These are phyloP conservation scores for Aspergillus fischeri DNA, from an alignment of 2,329 filamentous ascomycete genomes.

Conservation along the genomic window DNA sequence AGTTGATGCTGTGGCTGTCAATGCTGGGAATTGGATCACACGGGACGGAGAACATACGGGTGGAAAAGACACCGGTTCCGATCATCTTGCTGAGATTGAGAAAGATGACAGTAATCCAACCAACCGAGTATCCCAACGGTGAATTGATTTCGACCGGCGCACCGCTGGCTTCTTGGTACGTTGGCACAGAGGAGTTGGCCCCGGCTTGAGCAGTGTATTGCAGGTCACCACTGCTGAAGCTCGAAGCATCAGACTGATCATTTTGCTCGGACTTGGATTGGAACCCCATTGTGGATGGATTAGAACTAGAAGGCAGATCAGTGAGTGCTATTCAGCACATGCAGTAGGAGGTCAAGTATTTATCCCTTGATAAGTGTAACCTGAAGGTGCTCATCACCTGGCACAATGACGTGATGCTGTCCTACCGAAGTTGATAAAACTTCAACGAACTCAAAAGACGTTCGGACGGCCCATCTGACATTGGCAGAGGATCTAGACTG, in stretches of 20 bases:
- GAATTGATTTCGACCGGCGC: slow-evolving; percentile 58
- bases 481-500: background rate
- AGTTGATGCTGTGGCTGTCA: slow-evolving; percentile 44
- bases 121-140: slow-evolving; percentile 58
- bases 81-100: slow-evolving; percentile 62
- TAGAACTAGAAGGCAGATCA: background rate
- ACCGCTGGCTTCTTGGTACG: slow-evolving; percentile 59
- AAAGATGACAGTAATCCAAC: slow-evolving; percentile 54
- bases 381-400: slow-evolving; percentile 4
- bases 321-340: background rate
- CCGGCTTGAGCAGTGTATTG: slow-evolving; percentile 14
- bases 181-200: slow-evolving; percentile 45
- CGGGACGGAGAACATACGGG: slow-evolving; percentile 45
- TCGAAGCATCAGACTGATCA: background rate
- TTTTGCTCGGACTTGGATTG: background rate
- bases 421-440: background rate
- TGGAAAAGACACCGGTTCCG: slow-evolving; percentile 62
- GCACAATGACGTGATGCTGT: slow-evolving; percentile 4
- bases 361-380: background rate
- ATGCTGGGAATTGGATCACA: background rate
- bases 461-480: background rate
- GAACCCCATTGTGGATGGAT: slow-evolving; percentile 1
- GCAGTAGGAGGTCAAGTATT: background rate
- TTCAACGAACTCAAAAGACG: background rate
- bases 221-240: slow-evolving; percentile 8